Evolutionary conservation across 192 early-diverging fungal species (phyloP).

Genomic region (Cladochytrium replicatum): DNA sequence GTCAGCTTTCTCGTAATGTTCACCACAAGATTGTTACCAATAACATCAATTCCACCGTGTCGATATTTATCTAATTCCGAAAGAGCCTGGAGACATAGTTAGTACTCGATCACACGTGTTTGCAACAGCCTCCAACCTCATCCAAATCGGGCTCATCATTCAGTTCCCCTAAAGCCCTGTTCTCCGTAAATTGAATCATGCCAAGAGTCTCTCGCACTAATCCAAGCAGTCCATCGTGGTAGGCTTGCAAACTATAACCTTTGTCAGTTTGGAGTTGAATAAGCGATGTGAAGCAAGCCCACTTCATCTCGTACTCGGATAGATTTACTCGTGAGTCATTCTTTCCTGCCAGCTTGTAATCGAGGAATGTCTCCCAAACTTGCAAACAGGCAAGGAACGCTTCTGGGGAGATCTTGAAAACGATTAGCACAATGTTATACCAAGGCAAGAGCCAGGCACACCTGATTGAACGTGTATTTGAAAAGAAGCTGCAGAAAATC

Average conservation of each 20-base stretch:
- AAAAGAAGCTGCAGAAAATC: conserved; percentile 10
- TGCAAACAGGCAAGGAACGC: conserved; percentile 1
- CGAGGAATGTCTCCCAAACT: conserved; percentile 10
- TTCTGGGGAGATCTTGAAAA: background rate
- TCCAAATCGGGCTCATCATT: background rate
- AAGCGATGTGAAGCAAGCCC: conserved; percentile 5
- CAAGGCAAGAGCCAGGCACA: background rate
- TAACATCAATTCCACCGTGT: no score
- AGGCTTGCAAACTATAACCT: no score
- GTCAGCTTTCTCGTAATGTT: no score
- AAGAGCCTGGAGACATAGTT: no score
- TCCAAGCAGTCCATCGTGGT: no score
- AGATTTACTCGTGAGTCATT: background rate
- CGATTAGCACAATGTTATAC: no score
- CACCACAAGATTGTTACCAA: no score
- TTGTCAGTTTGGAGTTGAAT: background rate
- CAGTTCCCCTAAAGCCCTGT: background rate
- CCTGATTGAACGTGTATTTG: conserved; percentile 8
- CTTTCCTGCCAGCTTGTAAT: conserved; percentile 2
- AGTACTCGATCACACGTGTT: no score
- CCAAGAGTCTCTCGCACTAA: no score
- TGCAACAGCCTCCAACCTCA: no score
- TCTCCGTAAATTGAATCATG: conserved; percentile 4
- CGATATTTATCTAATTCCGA: no score
- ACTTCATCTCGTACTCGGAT: conserved; percentile 1